phyloP scores from a whole-genome alignment of 805 yeast genomes.

The Cyberlindnera mycetangii region DNA sequence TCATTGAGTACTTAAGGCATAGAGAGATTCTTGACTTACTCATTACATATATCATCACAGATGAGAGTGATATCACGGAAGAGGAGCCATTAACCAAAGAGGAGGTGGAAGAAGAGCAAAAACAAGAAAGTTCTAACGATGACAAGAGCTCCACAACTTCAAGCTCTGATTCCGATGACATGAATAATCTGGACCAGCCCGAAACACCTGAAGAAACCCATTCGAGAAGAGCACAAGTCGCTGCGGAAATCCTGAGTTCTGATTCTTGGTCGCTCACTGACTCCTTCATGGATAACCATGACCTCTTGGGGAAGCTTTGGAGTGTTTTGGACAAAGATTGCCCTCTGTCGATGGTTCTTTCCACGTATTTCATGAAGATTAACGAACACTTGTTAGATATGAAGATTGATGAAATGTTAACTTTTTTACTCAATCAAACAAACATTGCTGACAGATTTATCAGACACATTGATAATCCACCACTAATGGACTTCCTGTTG shows the following conservation, averaged over 20 bases:
- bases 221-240: slow-evolving; percentile 55
- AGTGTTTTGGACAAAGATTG: slow-evolving; percentile 62
- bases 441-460: slow-evolving; percentile 76
- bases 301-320: slow-evolving; percentile 74
- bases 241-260: slow-evolving; percentile 85
- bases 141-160: slow-evolving; percentile 28
- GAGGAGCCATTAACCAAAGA: slow-evolving; percentile 7
- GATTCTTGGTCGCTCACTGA: slow-evolving; percentile 95
- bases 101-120: slow-evolving; percentile 15
- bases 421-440: slow-evolving; percentile 65
- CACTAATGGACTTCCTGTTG: slow-evolving; percentile 87
- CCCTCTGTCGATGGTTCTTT: slow-evolving; percentile 69
- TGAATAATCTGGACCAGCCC: slow-evolving; percentile 26
- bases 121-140: slow-evolving; percentile 7
- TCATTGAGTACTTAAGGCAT: slow-evolving; percentile 76
- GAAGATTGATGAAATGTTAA: slow-evolving; percentile 75
- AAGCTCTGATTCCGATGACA: slow-evolving; percentile 29
- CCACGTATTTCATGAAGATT: slow-evolving; percentile 88
- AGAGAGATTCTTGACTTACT: slow-evolving; percentile 70
- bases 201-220: slow-evolving; percentile 38
- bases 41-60: slow-evolving; percentile 56
- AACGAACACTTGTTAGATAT: slow-evolving; percentile 87
- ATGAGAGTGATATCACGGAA: slow-evolving; percentile 14
- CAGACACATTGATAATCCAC: slow-evolving; percentile 87
- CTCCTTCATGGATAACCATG: slow-evolving; percentile 74